These are phyloP conservation scores for Elongisporangium undulatum DNA, from an alignment of 352 stramenopile species.

Conservation along the genomic window DNA sequence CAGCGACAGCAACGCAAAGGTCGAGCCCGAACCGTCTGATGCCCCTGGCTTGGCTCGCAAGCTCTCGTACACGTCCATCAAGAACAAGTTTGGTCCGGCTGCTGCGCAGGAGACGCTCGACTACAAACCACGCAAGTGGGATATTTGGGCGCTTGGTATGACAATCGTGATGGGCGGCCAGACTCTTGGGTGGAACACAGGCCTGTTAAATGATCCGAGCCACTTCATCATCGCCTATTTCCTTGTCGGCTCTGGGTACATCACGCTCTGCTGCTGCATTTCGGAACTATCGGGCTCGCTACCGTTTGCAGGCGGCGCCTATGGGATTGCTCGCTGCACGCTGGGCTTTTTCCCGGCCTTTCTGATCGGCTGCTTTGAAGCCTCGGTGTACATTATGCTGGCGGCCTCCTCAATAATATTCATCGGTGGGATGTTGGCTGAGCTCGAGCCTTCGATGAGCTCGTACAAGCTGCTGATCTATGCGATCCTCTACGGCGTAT, in stretches of 20 bases:
- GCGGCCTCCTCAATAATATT: conserved; percentile 17
- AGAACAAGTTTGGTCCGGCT: too few relatives aligned
- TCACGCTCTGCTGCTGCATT: conserved; percentile 23
- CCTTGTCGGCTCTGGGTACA: conserved; percentile 20
- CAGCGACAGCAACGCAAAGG: too few relatives aligned
- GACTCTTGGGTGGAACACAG: conserved; percentile 33
- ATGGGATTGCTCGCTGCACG: conserved; percentile 26
- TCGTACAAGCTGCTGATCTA: conserved; percentile 16
- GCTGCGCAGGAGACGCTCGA: too few relatives aligned
- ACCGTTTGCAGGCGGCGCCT: conserved; percentile 29
- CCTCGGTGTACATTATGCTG: conserved; percentile 31
- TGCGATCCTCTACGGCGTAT: conserved; percentile 16
- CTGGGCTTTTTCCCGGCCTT: conserved; percentile 26
- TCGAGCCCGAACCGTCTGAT: too few relatives aligned
- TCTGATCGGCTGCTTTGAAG: conserved; percentile 27
- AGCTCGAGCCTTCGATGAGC: conserved; percentile 6
- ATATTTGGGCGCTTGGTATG: conserved; percentile 31
- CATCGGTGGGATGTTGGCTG: conserved; percentile 17
- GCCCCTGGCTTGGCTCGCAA: too few relatives aligned
- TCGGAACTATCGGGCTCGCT: conserved; percentile 23
- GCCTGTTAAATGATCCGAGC: conserved; percentile 16
- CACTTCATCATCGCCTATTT: conserved; percentile 17
- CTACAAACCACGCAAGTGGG: conserved; percentile 90
- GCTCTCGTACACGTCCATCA: too few relatives aligned
- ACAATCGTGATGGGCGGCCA: conserved; percentile 27